Evolutionary conservation across 352 stramenopile genomes (phyloP).

Genomic region (Halophytophthora batemanensis): DNA sequence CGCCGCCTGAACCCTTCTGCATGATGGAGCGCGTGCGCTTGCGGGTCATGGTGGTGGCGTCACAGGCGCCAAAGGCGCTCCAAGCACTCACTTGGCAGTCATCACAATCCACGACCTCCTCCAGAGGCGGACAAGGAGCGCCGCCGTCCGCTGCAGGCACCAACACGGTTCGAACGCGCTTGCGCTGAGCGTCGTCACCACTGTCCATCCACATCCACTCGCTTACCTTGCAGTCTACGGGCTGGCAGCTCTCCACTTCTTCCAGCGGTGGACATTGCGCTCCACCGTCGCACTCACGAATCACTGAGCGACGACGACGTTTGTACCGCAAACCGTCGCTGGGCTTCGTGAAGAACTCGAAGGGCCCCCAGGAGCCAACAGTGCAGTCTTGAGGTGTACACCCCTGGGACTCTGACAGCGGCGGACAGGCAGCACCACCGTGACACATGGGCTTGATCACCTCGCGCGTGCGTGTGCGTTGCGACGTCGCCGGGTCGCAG

Average conservation of each 20-base stretch:
- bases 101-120: conserved; percentile 33
- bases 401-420: conserved; percentile 30
- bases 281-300: conserved; percentile 35
- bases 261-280: conserved; percentile 37
- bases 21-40: conserved; percentile 47
- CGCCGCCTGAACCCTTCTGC: conserved; percentile 42
- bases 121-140: conserved; percentile 19
- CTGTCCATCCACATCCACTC: conserved; percentile 50
- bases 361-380: conserved; percentile 48
- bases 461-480: conserved; percentile 30
- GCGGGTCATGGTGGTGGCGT: conserved; percentile 25
- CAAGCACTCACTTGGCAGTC: conserved; percentile 60
- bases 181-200: conserved; percentile 26
- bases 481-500: conserved; percentile 31
- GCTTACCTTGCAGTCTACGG: conserved; percentile 54
- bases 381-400: conserved; percentile 46
- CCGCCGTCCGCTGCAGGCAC: conserved; percentile 30
- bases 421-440: conserved; percentile 35
- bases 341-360: conserved; percentile 32
- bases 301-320: conserved; percentile 31
- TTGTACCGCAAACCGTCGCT: conserved; percentile 48
- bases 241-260: conserved; percentile 49
- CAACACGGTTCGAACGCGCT: conserved; percentile 27
- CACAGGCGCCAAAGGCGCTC: conserved; percentile 34
- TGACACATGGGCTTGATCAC: conserved; percentile 27